Evolutionary conservation across 139 green algal species (phyloP), one percentile per base, ranked within the genome.

Genomic region (Picochlorum sp.): DNA sequence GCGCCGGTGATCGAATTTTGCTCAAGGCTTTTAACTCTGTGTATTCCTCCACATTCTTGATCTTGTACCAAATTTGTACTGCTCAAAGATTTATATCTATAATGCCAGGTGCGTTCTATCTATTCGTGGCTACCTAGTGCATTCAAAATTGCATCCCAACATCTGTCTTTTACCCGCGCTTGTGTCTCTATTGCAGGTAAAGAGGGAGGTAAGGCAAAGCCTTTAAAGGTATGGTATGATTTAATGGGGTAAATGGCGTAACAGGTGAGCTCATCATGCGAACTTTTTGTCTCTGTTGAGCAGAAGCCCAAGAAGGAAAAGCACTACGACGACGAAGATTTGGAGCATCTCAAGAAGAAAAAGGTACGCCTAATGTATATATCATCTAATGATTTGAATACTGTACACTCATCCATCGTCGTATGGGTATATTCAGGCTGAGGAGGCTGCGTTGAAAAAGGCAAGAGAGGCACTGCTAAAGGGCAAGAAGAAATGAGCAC

Each of bases 401-500:
- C 15, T 45, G 1, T 37, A 18, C 20, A 20, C 3, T 30, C 6
- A 18, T 52, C n/a, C 56, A 20, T 62, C 6, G 56, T 45, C 20
- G 24, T 28, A 28, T 28, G 24, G 24, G 4, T 28, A 28, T 28
- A 28, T 65, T 10, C 58, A 65, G 58, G 58, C 72, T 64, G 71
- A 70, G 62, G 71, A 78, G 34, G 66, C 52, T 5, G 66, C 60
- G 16, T 66, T 78, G 71, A 78, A 78, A 54, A 60, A 60, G 5
- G 65, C 66, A 28, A 60, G 57, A 20, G 71, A 78, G 45, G 71
- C 71, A 2, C 6, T 75, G n/a, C 13, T 31, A 2, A 68, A 77
- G 49, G 70, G 70, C 16, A 77, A 77, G 64, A 77, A 77, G 70
- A 77, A 77, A 62, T 77, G 61, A 76, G 30, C 6, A 37, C 15